phyloP scores from a whole-genome alignment of 2,329 filamentous ascomycete species.

The Gnomoniopsis sp. region DNA sequence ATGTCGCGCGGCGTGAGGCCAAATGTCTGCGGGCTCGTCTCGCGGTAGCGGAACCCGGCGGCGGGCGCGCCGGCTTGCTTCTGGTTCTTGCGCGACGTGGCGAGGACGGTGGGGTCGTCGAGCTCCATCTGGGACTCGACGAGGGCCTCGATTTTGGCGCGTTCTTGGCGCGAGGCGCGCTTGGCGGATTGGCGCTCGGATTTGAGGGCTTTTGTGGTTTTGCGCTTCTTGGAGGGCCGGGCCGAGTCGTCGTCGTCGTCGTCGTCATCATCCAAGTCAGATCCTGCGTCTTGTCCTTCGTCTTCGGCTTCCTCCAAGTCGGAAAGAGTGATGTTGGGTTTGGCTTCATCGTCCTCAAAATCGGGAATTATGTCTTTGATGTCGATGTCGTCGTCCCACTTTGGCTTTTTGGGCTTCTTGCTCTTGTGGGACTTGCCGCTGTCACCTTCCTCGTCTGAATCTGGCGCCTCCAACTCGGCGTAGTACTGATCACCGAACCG shows the following conservation, averaged over 20 bases:
- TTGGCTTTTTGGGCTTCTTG: conserved; percentile 72
- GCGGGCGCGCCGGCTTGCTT: conserved; percentile 20
- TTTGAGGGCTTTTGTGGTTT: conserved; percentile 58
- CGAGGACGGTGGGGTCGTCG: conserved; percentile 59
- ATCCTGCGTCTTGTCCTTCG: conserved; percentile 31
- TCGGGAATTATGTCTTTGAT: conserved; percentile 90
- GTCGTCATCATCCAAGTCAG: conserved; percentile 30
- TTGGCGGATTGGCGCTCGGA: conserved; percentile 57
- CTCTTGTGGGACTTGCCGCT: conserved; percentile 55
- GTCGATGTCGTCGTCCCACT: conserved; percentile 96
- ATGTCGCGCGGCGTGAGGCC: conserved; percentile 90
- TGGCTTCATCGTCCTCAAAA: conserved; percentile 64
- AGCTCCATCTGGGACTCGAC: conserved; percentile 80
- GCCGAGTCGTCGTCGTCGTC: conserved; percentile 33
- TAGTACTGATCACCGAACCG: conserved; percentile 93
- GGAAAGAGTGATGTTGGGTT: conserved; percentile 53
- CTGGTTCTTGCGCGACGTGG: conserved; percentile 39
- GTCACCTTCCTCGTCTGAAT: conserved; percentile 55
- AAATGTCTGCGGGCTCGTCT: conserved; percentile 86
- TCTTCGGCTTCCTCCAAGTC: conserved; percentile 44
- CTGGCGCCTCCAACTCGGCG: conserved; percentile 59
- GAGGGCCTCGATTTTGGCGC: conserved; percentile 78
- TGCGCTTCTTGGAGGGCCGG: conserved; percentile 52
- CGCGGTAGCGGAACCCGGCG: conserved; percentile 81
- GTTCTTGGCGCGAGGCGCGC: conserved; percentile 74